phyloP scores from a whole-genome alignment of 2,329 filamentous ascomycete species.

The Aureobasidium sp. region DNA sequence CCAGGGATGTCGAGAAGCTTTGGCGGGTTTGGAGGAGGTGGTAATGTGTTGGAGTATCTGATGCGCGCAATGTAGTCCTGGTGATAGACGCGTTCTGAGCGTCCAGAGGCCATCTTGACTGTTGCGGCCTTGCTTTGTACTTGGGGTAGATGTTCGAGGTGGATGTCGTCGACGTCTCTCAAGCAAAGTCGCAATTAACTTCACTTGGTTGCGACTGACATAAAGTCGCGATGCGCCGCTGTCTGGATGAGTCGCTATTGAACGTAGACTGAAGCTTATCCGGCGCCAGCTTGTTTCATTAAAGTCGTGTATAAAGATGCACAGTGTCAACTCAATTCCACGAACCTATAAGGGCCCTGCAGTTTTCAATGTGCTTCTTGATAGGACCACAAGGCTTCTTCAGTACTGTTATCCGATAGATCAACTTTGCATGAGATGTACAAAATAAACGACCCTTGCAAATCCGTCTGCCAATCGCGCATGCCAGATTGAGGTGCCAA shows the following conservation, averaged over 20 bases:
- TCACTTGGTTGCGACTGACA: background rate
- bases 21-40: conserved; percentile 86
- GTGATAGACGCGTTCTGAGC: conserved; percentile 48
- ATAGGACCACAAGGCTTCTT: background rate
- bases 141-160: background rate
- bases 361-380: background rate
- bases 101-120: background rate
- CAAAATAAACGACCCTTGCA: background rate
- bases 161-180: background rate
- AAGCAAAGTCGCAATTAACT: background rate
- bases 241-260: background rate
- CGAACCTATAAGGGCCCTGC: background rate
- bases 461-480: background rate
- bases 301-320: background rate
- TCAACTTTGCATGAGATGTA: no score
- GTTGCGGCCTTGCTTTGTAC: background rate
- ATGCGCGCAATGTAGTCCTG: conserved; percentile 98
- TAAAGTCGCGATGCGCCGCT: background rate
- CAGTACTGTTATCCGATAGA: no score
- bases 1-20: conserved; percentile 97
- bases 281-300: background rate
- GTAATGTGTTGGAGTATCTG: conserved; percentile 90
- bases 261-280: background rate
- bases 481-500: background rate
- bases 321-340: background rate